Conservation (phyloP, 495 filamentous ascomycete genomes). For the Neurospora pannonica region DNA sequence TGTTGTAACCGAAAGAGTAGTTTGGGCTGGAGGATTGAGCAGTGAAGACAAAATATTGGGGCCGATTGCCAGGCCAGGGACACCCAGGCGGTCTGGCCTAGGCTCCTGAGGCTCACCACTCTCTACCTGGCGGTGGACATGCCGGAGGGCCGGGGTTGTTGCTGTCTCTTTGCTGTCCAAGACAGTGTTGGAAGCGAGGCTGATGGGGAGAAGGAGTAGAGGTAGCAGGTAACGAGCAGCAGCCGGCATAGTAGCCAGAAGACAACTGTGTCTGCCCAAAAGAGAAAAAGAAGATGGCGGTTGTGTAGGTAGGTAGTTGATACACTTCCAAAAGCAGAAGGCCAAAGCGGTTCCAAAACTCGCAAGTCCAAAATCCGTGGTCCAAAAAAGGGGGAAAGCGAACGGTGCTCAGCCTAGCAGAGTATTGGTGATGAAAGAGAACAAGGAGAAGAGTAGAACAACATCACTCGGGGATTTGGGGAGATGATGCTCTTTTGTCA, state of each 20-base stretch:
- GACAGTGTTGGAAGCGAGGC: neutral
- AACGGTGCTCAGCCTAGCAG: neutral
- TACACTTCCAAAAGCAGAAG: slow-evolving; percentile 12
- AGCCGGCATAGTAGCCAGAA: slow-evolving; percentile 6
- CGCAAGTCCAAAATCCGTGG: slow-evolving; percentile 6
- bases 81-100: slow-evolving; percentile 1
- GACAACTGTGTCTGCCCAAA: neutral
- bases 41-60: slow-evolving; percentile 5
- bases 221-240: slow-evolving; percentile 2
- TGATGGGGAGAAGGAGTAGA: slow-evolving; percentile 1
- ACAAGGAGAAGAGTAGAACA: neutral
- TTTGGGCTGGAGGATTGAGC: neutral
- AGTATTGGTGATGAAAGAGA: neutral
- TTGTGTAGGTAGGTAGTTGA: neutral
- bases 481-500: neutral
- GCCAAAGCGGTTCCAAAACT: slow-evolving; percentile 13
- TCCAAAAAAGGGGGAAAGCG: slow-evolving; percentile 5
- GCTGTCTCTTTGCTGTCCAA: neutral
- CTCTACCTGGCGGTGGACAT: neutral
- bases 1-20: neutral
- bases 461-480: neutral
- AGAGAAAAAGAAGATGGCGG: neutral
- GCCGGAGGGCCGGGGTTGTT: neutral
- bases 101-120: neutral
- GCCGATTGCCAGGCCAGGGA: slow-evolving; percentile 3